Evolutionary conservation across 352 stramenopile genomes (phyloP), one percentile per base, ranked within the genome.

Genomic region (Phytophthora macrochlamydospora): DNA sequence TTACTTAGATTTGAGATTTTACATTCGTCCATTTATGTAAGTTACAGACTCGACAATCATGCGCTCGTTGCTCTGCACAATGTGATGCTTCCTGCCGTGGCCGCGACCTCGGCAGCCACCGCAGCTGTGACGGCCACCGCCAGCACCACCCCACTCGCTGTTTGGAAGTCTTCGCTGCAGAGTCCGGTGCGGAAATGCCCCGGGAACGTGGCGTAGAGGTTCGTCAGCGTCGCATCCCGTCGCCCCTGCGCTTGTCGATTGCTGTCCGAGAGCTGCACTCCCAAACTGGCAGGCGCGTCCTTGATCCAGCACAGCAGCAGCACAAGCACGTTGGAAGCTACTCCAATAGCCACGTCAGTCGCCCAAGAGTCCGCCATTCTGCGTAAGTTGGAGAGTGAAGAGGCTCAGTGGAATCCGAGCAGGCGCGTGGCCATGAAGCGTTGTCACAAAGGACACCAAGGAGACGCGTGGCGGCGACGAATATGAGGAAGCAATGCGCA

Each of bases 221-320:
- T 67, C 1, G 59, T 33, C 7, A 30, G 44, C 45, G 31, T 59
- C 3, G 43, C 8, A 7, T 49, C 14, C n/a, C 45, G 43, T 46
- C 45, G 38, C 28, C 59, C 56, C 28, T 56, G 56, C 2, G 57
- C 57, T 67, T 58, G 60, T 29, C 64, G 51, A 6, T 42, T 67
- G 51, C 66, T 53, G 38, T 29, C 65, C 13, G 64, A 67, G 18
- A 71, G 51, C 58, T 61, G 57, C 44, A 71, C 35, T 4, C 64
- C 63, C 7, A 31, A 56, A 18, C 55, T 55, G 8, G 62, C 63
- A 9, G 62, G 62, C 13, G 62, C 30, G 1, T 29, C 62, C 4
- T 58, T 57, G 18, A 71, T 37, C 64, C 64, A 71, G 40, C 64
- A 71, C 8, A 71, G 32, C 24, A 71, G 28, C 64, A 62, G 5